Percentiles rank a stretch among this genome's conserved stretches.
Evolutionary conservation across 305 asterid species (phyloP).

Genomic region (Fraxinus albicans): DNA sequence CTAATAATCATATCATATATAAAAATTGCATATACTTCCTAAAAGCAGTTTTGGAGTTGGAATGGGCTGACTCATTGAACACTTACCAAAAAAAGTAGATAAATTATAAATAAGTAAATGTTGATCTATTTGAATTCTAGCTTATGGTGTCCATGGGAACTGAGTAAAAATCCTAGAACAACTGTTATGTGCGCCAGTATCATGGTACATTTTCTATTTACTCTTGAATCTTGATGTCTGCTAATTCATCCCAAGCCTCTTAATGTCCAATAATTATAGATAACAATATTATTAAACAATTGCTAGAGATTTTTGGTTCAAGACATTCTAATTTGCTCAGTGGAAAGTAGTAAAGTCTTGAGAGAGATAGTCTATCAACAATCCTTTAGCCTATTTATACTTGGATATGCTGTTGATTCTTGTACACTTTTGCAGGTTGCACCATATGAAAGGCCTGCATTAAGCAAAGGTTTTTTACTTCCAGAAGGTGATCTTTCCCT

Average conservation of each 20-base stretch:
- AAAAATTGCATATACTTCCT: not conserved
- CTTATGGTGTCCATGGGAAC: not conserved
- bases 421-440: constrained; percentile 61
- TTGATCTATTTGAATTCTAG: not conserved
- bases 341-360: no score
- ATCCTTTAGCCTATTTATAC: not conserved
- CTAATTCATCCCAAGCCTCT: not conserved
- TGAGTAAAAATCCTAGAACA: constrained; percentile 4
- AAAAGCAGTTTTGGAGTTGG: not conserved
- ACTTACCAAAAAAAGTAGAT: not conserved
- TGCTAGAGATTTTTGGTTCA: no score
- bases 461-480: constrained; percentile 89
- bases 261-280: not conserved
- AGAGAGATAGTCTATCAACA: no score
- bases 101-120: not conserved
- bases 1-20: not conserved
- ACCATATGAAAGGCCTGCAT: constrained; percentile 95
- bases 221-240: not conserved
- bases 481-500: constrained; percentile 68
- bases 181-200: not conserved
- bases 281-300: not conserved
- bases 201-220: not conserved
- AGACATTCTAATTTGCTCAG: no score
- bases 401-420: not conserved
- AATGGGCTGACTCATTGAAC: not conserved